These are phyloP conservation scores for Globisporangium alternatum DNA, from an alignment of 352 stramenopile genomes.

Conservation along the genomic window DNA sequence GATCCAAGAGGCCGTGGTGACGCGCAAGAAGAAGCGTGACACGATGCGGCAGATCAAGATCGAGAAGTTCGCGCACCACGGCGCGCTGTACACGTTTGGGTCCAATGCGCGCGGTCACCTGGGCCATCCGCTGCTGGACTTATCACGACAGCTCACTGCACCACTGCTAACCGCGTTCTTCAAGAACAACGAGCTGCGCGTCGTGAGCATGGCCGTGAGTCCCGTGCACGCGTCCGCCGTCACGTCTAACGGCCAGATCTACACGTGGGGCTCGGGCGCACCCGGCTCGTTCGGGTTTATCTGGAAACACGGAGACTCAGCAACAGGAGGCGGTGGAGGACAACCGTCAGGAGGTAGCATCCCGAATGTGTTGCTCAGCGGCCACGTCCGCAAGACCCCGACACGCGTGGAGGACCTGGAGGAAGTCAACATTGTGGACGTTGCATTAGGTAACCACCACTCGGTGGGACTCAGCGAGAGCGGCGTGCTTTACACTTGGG, in stretches of 20 bases:
- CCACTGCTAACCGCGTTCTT: conserved; percentile 58
- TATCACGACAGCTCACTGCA: conserved; percentile 30
- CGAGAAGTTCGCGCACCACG: conserved; percentile 65
- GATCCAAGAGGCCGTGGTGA: conserved; percentile 64
- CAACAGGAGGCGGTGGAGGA: neutral
- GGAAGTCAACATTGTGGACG: conserved; percentile 41
- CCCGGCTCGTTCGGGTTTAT: conserved; percentile 67
- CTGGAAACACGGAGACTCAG: conserved; percentile 15
- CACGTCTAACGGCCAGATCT: conserved; percentile 60
- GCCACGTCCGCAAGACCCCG: conserved; percentile 31
- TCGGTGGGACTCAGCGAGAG: conserved; percentile 59
- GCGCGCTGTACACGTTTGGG: conserved; percentile 71
- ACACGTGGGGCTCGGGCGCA: conserved; percentile 66
- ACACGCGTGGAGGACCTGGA: conserved; percentile 68
- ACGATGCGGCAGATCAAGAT: conserved; percentile 64
- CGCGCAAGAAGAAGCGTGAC: conserved; percentile 63
- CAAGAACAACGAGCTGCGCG: conserved; percentile 68
- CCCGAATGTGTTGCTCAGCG: conserved; percentile 4
- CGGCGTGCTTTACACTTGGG: conserved; percentile 72
- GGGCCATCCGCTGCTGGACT: conserved; percentile 43
- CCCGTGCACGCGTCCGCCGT: conserved; percentile 59
- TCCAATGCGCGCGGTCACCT: conserved; percentile 54
- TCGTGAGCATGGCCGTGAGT: conserved; percentile 43
- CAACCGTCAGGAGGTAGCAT: neutral
- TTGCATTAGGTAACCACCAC: conserved; percentile 57